These are phyloP conservation scores for Zarea fungicola DNA, from an alignment of 2,329 filamentous ascomycete species.

Conservation along the genomic window DNA sequence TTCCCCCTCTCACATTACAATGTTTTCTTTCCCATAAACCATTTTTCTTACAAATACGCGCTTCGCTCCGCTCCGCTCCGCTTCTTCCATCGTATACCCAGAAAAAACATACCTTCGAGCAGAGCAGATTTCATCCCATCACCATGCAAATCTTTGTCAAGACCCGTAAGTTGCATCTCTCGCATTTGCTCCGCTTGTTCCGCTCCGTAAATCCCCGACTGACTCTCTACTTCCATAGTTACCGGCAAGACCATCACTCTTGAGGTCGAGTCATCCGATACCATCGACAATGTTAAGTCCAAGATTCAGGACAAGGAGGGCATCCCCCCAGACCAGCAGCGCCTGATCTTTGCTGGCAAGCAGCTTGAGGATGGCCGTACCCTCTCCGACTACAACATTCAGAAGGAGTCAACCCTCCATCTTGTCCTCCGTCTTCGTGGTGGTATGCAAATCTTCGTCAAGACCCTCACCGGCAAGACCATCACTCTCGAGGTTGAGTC, in stretches of 20 bases:
- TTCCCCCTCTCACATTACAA: conserved; percentile 17
- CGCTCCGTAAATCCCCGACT: conserved; percentile 14
- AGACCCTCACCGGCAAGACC: conserved; percentile 88
- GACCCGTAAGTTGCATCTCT: conserved; percentile 72
- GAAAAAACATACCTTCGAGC: conserved; percentile 4
- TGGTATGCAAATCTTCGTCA: conserved; percentile 69
- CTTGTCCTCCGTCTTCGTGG: conserved; percentile 67
- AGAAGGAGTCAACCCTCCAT: conserved; percentile 65
- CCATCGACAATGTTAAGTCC: too few species aligned
- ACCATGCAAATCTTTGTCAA: conserved; percentile 97
- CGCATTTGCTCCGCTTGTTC: too few species aligned
- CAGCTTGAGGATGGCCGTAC: conserved; percentile 84
- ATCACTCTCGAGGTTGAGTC: conserved; percentile 89
- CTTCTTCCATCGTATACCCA: background rate
- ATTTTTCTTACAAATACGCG: conserved; percentile 11
- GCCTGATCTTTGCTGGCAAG: conserved; percentile 93
- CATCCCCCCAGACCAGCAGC: conserved; percentile 93
- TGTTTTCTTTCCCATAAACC: conserved; percentile 16
- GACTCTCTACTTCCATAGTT: conserved; percentile 36
- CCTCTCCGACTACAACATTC: conserved; percentile 52
- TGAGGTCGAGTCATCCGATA: too few species aligned
- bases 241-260: conserved; percentile 62
- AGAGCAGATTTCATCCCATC: conserved; percentile 6
- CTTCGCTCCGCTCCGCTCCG: conserved; percentile 10
- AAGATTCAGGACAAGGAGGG: too few species aligned